Evolutionary conservation across 768 basidiomycete species (phyloP).

Genomic region (Suillus subluteus): DNA sequence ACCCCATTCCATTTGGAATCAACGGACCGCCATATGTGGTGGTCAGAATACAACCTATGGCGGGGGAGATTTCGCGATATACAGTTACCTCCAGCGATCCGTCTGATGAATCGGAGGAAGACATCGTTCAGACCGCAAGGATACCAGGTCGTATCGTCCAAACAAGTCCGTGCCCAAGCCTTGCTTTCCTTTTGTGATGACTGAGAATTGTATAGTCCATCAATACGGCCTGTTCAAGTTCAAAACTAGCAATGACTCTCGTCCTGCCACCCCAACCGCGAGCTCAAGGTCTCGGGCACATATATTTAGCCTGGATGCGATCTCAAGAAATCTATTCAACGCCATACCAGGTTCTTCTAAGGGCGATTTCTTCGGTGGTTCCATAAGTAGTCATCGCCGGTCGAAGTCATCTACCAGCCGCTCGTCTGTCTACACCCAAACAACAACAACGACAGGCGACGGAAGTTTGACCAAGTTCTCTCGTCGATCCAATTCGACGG

Average conservation of each 20-base stretch:
- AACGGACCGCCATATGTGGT: constrained; percentile 74
- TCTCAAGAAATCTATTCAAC: constrained; percentile 88
- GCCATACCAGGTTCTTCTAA: constrained; percentile 66
- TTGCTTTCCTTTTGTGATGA: neutral
- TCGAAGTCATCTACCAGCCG: constrained; percentile 73
- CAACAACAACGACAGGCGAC: constrained; percentile 67
- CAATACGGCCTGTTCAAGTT: constrained; percentile 91
- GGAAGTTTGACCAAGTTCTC: constrained; percentile 75
- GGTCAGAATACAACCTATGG: constrained; percentile 81
- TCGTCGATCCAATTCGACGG: constrained; percentile 67
- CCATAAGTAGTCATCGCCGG: constrained; percentile 68
- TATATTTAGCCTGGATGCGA: constrained; percentile 89
- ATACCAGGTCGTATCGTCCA: constrained; percentile 79
- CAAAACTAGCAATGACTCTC: constrained; percentile 71
- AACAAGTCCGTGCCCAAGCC: constrained; percentile 65
- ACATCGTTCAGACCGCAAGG: constrained; percentile 76
- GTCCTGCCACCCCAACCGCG: constrained; percentile 86
- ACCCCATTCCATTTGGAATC: constrained; percentile 77
- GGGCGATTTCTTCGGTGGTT: constrained; percentile 77
- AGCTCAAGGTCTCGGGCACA: constrained; percentile 72
- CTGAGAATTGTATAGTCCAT: constrained; percentile 56
- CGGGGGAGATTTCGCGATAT: constrained; percentile 81
- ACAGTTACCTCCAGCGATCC: constrained; percentile 76
- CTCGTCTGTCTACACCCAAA: constrained; percentile 73
- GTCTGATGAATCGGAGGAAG: constrained; percentile 75